These are phyloP conservation scores for Pichia occidentalis DNA, from an alignment of 805 yeast species.

Conservation along the genomic window DNA sequence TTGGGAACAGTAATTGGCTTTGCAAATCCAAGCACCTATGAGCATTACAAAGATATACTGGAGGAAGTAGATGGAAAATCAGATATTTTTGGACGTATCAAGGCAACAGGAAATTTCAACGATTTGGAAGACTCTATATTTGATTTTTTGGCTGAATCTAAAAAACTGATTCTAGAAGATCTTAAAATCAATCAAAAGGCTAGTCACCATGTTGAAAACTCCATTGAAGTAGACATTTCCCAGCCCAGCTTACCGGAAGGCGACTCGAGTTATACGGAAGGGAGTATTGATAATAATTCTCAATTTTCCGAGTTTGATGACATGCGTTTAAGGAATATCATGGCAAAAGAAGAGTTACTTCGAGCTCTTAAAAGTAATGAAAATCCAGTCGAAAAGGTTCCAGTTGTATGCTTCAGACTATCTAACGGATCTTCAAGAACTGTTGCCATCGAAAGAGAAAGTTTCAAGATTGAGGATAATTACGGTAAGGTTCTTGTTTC, in stretches of 20 bases:
- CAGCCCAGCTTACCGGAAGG: too few relatives aligned
- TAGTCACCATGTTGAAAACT: too few relatives aligned
- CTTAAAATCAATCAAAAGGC: neutral
- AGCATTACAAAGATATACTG: constrained; percentile 3
- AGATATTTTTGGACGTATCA: constrained; percentile 13
- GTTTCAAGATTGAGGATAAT: constrained; percentile 76
- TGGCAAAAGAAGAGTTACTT: too few relatives aligned
- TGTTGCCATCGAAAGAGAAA: constrained; percentile 75
- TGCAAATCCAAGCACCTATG: constrained; percentile 44
- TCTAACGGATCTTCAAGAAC: constrained; percentile 68
- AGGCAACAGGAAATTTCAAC: neutral
- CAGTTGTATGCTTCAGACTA: constrained; percentile 69
- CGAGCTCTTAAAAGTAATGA: neutral
- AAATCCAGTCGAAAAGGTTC: constrained; percentile 27
- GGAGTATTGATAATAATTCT: too few relatives aligned
- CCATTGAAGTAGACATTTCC: too few relatives aligned
- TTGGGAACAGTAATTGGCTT: constrained; percentile 53
- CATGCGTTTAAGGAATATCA: too few relatives aligned
- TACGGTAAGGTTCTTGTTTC: constrained; percentile 59
- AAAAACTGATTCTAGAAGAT: neutral
- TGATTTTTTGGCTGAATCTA: constrained; percentile 7
- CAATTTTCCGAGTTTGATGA: too few relatives aligned
- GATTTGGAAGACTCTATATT: constrained; percentile 6
- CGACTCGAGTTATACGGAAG: too few relatives aligned
- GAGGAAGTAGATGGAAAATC: constrained; percentile 21